Percentiles rank a stretch among this genome's conserved stretches.
phyloP scores from a whole-genome alignment of 163 green algal genomes.

The Chlorella variabilis region DNA sequence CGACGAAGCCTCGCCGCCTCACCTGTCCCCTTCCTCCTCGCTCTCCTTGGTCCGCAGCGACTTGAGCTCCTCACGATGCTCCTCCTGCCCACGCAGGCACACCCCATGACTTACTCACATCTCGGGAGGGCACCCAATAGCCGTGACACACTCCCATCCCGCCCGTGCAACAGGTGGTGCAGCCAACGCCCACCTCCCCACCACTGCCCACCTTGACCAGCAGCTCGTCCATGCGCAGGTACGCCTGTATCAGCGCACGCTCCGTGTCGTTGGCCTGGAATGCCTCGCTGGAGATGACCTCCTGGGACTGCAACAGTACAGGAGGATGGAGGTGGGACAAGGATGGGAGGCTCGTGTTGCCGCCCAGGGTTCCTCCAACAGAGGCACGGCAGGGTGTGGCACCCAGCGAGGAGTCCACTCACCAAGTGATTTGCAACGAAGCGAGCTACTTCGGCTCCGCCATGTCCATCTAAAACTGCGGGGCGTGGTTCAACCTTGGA shows the following conservation, averaged over 20 bases:
- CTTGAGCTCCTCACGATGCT: conserved; percentile 54
- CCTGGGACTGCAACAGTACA: conserved; percentile 30
- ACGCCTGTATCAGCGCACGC: conserved; percentile 54
- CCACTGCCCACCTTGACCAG: conserved; percentile 28
- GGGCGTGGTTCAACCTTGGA: conserved; percentile 12
- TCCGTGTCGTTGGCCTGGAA: conserved; percentile 44
- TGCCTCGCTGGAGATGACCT: conserved; percentile 44
- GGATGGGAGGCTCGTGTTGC: no score
- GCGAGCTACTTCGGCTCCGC: conserved; percentile 79
- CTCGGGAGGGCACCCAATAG: no score
- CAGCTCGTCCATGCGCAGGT: conserved; percentile 61
- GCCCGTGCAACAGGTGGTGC: no score
- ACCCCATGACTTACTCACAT: no score
- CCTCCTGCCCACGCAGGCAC: no score
- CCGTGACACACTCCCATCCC: no score
- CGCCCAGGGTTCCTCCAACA: background rate
- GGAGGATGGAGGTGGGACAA: background rate
- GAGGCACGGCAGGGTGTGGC: background rate
- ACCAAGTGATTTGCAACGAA: conserved; percentile 76
- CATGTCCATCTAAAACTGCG: conserved; percentile 84
- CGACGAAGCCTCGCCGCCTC: no score
- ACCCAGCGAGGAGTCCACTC: background rate
- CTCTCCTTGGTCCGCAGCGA: conserved; percentile 33
- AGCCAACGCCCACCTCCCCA: no score
- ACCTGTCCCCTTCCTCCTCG: conserved; percentile 35